Percentiles rank a stretch among this genome's conserved stretches.
Conservation (phyloP, 31 red algal species). For the Odonthalia washingtoniensis region DNA sequence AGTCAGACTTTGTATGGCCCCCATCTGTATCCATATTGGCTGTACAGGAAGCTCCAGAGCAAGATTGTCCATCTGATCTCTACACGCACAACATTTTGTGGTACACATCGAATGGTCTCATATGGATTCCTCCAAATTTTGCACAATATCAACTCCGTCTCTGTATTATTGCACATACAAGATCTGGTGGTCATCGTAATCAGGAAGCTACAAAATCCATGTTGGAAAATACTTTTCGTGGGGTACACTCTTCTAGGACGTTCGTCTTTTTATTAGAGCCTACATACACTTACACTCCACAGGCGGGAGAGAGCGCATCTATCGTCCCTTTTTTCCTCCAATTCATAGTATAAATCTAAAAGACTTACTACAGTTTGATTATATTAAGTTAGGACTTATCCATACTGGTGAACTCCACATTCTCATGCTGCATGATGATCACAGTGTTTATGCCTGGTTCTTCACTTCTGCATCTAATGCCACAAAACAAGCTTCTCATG, state of each 20-base stretch:
- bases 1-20: slow-evolving; percentile 2
- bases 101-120: not conserved
- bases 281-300: slow-evolving; percentile 30
- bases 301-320: not conserved
- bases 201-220: not conserved
- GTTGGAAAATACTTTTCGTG: not conserved
- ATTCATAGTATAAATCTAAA: not conserved
- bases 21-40: not conserved
- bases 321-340: not conserved
- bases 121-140: not conserved
- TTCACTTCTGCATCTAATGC: not conserved
- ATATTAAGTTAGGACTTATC: not conserved
- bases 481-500: slow-evolving; percentile 9
- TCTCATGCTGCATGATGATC: slow-evolving; percentile 15
- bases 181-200: not conserved
- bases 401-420: not conserved
- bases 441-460: slow-evolving; percentile 32
- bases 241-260: not conserved
- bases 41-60: not conserved
- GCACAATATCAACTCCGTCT: not conserved
- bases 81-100: not conserved
- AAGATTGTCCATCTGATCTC: not conserved
- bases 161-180: not conserved
- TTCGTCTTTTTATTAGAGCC: not conserved
- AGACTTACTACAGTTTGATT: slow-evolving; percentile 32